phyloP scores from a whole-genome alignment of 2,329 filamentous ascomycete genomes.

The Thelonectria olida region DNA sequence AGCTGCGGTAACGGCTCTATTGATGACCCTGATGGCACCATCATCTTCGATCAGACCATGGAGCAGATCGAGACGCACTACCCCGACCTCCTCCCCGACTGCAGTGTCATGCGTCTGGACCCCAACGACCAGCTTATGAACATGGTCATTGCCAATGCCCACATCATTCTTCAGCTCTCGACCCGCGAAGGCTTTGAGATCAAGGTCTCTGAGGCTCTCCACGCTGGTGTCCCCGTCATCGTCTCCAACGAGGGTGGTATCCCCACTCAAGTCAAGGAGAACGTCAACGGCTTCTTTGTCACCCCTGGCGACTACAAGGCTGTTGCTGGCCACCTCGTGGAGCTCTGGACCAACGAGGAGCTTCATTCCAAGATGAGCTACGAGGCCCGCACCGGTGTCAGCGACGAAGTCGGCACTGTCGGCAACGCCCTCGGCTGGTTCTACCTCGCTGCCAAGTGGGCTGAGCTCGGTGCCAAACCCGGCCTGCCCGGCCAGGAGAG shows the following conservation, averaged over 20 bases:
- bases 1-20: conserved; percentile 79
- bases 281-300: conserved; percentile 78
- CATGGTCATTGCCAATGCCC: conserved; percentile 75
- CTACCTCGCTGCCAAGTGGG: conserved; percentile 76
- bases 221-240: conserved; percentile 82
- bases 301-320: conserved; percentile 74
- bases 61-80: conserved; percentile 71
- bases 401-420: conserved; percentile 83
- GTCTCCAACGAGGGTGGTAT: conserved; percentile 82
- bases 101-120: conserved; percentile 80
- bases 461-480: conserved; percentile 58
- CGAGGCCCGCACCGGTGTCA: conserved; percentile 73
- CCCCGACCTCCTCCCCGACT: conserved; percentile 68
- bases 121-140: conserved; percentile 85
- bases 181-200: conserved; percentile 87
- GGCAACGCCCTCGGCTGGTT: conserved; percentile 82
- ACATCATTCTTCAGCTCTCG: conserved; percentile 80
- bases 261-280: conserved; percentile 78
- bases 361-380: conserved; percentile 73
- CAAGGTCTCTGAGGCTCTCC: conserved; percentile 84
- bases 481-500: conserved; percentile 65
- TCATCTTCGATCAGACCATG: conserved; percentile 78
- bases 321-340: conserved; percentile 72
- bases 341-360: conserved; percentile 71
- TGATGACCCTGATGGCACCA: conserved; percentile 79